Evolutionary conservation across 202 grass and related monocot species (phyloP).

Genomic region (Hordeum pubiflorum): DNA sequence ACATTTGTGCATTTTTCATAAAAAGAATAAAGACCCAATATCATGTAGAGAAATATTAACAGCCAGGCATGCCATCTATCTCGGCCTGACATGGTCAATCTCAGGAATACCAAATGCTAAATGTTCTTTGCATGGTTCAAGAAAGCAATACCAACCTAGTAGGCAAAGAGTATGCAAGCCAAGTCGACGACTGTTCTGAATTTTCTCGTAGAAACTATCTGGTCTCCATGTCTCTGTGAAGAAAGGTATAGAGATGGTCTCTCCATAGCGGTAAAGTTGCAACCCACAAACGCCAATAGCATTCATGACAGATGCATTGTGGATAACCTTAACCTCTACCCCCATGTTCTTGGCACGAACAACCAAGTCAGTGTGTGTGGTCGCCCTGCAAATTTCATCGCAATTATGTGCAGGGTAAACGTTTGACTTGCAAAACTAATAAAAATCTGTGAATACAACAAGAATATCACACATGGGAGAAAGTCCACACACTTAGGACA

Average conservation of each 20-base stretch:
- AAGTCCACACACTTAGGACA: background rate
- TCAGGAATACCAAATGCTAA: background rate
- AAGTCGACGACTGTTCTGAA: constrained; percentile 67
- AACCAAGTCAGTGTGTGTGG: constrained; percentile 88
- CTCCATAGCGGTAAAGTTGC: constrained; percentile 87
- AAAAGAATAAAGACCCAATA: background rate
- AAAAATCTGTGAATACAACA: background rate
- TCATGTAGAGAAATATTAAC: background rate
- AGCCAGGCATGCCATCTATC: background rate
- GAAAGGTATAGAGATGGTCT: constrained; percentile 93
- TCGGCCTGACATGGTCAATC: background rate
- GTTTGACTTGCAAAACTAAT: background rate
- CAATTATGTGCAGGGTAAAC: background rate
- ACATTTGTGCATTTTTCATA: background rate
- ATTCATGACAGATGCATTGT: constrained; percentile 93
- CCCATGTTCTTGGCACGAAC: constrained; percentile 80
- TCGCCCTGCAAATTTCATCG: constrained; percentile 49
- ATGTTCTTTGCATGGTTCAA: background rate
- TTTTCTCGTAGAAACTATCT: constrained; percentile 94
- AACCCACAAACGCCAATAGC: constrained; percentile 83
- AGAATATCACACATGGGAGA: background rate
- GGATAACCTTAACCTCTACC: constrained; percentile 70
- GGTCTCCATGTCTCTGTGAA: constrained; percentile 92
- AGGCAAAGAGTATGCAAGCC: constrained; percentile 96
- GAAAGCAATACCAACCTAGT: constrained; percentile 49